Percentiles rank a stretch among this genome's conserved stretches.
Evolutionary conservation across 2,329 filamentous ascomycete species (phyloP).

Genomic region (Diaporthe citrichinensis): DNA sequence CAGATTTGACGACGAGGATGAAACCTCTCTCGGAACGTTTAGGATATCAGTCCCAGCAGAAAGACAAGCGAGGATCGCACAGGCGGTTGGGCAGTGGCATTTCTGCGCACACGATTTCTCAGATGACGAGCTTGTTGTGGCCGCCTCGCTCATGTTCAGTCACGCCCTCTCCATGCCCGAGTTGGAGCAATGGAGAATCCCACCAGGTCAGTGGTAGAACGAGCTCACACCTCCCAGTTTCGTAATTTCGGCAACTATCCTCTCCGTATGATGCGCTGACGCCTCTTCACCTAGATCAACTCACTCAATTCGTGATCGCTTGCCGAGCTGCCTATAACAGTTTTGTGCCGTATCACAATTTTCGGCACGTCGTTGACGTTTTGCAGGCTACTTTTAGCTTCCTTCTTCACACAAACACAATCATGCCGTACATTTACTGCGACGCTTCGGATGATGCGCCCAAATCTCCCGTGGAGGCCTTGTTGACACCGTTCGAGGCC

Average conservation of each 20-base stretch:
- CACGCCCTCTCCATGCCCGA: conserved; percentile 88
- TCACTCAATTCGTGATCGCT: conserved; percentile 88
- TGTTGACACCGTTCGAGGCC: conserved; percentile 89
- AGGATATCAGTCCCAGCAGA: conserved; percentile 75
- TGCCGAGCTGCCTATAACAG: conserved; percentile 95
- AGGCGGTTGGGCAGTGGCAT: conserved; percentile 82
- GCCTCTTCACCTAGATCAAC: conserved; percentile 71
- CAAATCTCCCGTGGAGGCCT: conserved; percentile 77
- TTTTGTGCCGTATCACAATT: conserved; percentile 98
- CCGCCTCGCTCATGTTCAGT: conserved; percentile 88
- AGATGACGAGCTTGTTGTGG: conserved; percentile 91
- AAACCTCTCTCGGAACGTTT: conserved; percentile 52
- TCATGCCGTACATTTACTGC: conserved; percentile 72
- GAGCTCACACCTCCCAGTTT: conserved; percentile 38
- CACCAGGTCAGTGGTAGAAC: conserved; percentile 72
- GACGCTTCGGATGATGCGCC: conserved; percentile 53
- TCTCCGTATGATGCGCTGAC: conserved; percentile 55
- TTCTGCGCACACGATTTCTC: conserved; percentile 92
- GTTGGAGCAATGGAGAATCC: conserved; percentile 83
- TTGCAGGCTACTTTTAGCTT: conserved; percentile 94
- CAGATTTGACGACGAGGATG: conserved; percentile 72
- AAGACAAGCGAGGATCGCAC: conserved; percentile 75
- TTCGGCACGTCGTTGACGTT: conserved; percentile 96
- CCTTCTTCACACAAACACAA: conserved; percentile 82
- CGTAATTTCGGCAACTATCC: neutral